Percentiles rank a stretch among this genome's conserved stretches.
Evolutionary conservation across 73 alveolate species (phyloP).

Genomic region (Tetrahymena thermophila): DNA sequence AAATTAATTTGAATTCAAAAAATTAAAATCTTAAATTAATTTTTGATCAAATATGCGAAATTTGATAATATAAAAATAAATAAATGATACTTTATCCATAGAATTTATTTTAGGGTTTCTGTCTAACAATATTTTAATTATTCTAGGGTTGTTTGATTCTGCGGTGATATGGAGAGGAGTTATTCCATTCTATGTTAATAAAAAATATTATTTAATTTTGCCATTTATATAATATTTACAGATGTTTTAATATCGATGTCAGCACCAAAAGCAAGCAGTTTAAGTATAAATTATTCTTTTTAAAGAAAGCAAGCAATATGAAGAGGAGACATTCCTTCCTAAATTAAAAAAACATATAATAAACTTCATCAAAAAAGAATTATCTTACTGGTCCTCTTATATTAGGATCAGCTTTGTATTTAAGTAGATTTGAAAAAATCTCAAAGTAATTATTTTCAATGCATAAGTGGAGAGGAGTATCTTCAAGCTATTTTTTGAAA

Average conservation of each 20-base stretch:
- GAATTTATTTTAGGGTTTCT: background rate
- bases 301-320: background rate
- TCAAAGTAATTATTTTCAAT: constrained; percentile 5
- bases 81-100: background rate
- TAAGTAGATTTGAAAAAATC: background rate
- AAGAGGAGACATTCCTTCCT: background rate
- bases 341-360: background rate
- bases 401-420: constrained; percentile 36
- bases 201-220: background rate
- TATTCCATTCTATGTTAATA: background rate
- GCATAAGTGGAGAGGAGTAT: constrained; percentile 29
- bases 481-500: background rate
- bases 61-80: background rate
- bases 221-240: background rate
- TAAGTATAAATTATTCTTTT: background rate
- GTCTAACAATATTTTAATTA: background rate
- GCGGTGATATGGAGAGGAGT: background rate
- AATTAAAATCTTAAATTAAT: background rate
- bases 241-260: background rate
- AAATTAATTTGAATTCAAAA: background rate
- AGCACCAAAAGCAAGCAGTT: background rate
- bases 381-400: constrained; percentile 1
- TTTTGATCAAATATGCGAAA: background rate
- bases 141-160: background rate
- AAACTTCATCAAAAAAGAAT: background rate